These are phyloP conservation scores for Erodium trifolium DNA, from an alignment of 441 rosid genomes.

Conservation along the genomic window DNA sequence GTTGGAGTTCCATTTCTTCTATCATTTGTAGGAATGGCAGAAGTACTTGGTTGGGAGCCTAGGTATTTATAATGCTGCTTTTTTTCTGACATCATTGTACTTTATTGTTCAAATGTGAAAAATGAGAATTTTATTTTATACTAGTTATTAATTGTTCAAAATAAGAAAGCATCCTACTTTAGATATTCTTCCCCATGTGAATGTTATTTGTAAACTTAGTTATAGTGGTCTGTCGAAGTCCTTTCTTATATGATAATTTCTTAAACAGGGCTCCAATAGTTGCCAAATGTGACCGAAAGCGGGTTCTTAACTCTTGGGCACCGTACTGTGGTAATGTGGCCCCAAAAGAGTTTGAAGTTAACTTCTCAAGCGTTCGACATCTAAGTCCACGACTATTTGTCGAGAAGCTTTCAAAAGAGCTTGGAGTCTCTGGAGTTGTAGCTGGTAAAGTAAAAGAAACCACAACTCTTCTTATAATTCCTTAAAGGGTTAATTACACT, in stretches of 20 bases:
- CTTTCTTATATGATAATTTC: slow-evolving; percentile 7
- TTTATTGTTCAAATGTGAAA: not conserved
- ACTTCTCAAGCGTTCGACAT: slow-evolving; percentile 63
- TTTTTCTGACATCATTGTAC: not conserved
- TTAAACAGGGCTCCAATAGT: slow-evolving; percentile 58
- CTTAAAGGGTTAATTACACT: too few relatives aligned
- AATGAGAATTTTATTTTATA: too few relatives aligned
- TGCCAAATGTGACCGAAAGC: slow-evolving; percentile 67
- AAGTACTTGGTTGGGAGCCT: slow-evolving; percentile 83
- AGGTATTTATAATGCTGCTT: slow-evolving; percentile 30
- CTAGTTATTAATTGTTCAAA: too few relatives aligned
- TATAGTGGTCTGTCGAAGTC: not conserved
- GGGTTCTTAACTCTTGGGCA: slow-evolving; percentile 68
- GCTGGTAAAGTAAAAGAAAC: slow-evolving; percentile 40
- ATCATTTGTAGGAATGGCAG: slow-evolving; percentile 81
- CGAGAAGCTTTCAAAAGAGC: slow-evolving; percentile 68
- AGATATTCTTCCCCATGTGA: not conserved
- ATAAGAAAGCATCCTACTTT: not conserved
- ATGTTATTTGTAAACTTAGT: not conserved
- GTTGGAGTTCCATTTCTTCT: slow-evolving; percentile 62
- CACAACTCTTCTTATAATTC: not conserved
- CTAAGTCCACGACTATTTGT: slow-evolving; percentile 69
- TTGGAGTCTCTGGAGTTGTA: slow-evolving; percentile 61
- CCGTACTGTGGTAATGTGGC: slow-evolving; percentile 46
- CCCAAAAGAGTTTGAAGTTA: slow-evolving; percentile 56